Evolutionary conservation across 108 stramenopile genomes (phyloP).

Genomic region (Nitzschia sp.): DNA sequence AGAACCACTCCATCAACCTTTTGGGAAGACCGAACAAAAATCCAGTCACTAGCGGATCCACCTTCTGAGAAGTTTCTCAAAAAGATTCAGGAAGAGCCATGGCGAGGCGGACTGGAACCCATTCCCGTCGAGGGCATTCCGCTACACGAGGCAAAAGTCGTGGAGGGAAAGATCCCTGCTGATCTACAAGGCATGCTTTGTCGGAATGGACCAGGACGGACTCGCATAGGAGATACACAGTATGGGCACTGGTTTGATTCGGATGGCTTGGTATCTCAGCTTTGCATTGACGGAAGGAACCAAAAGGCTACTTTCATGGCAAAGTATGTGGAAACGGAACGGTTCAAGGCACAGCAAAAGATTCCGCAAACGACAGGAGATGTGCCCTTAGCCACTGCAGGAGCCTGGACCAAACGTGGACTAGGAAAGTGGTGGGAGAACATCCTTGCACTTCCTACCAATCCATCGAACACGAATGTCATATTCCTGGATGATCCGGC

Average conservation of each 20-base stretch:
- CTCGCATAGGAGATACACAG: conserved; percentile 35
- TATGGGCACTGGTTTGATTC: conserved; percentile 56
- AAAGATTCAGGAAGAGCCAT: conserved; percentile 28
- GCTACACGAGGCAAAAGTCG: conserved; percentile 15
- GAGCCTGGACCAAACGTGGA: conserved; percentile 43
- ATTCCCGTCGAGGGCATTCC: conserved; percentile 1
- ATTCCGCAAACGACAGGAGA: conserved; percentile 3
- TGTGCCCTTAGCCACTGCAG: conserved; percentile 27
- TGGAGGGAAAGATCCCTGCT: conserved; percentile 31
- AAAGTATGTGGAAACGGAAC: conserved; percentile 35
- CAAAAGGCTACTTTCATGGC: conserved; percentile 26
- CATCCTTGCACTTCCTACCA: conserved; percentile 26
- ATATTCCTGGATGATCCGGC: not conserved
- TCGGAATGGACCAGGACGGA: conserved; percentile 44
- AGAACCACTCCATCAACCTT: not conserved
- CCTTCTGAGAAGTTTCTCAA: conserved; percentile 5
- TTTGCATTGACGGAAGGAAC: conserved; percentile 30
- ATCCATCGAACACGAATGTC: conserved; percentile 47
- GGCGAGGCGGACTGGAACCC: conserved; percentile 48
- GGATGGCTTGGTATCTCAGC: conserved; percentile 31
- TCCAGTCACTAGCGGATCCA: conserved; percentile 8
- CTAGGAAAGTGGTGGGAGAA: conserved; percentile 38
- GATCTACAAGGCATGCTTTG: conserved; percentile 36
- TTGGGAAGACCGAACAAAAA: not conserved
- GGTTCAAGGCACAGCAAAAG: conserved; percentile 35